Percentiles rank a stretch among this genome's conserved stretches.
Evolutionary conservation across 2,329 filamentous ascomycete species (phyloP).

Genomic region (Xylariaceae sp.): DNA sequence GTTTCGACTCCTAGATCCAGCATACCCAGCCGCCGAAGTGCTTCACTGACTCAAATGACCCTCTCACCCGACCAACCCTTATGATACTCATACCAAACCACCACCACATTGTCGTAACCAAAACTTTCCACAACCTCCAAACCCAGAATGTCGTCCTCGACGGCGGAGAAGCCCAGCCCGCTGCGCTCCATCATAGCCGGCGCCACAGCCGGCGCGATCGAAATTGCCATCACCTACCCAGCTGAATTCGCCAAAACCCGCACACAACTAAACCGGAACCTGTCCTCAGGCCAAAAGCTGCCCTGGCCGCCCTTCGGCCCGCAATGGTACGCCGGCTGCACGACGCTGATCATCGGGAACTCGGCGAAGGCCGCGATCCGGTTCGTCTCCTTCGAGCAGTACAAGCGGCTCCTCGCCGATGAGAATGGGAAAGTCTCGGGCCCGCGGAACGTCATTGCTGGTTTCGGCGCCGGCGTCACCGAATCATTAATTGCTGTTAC

Average conservation of each 20-base stretch:
- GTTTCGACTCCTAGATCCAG: not conserved
- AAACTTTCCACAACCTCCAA: conserved; percentile 4
- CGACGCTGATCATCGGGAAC: conserved; percentile 94
- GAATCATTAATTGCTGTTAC: conserved; percentile 92
- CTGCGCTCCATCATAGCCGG: conserved; percentile 89
- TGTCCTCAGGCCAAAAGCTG: conserved; percentile 79
- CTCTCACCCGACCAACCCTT: no score
- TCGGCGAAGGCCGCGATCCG: conserved; percentile 92
- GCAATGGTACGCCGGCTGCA: conserved; percentile 98
- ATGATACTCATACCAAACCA: no score
- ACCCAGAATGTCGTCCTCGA: conserved; percentile 16
- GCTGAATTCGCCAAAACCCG: conserved; percentile 93
- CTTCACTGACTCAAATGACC: not conserved
- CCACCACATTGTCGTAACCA: not conserved
- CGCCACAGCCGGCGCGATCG: conserved; percentile 87
- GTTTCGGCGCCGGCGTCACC: conserved; percentile 91
- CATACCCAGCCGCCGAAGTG: not conserved
- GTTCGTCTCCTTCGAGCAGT: conserved; percentile 95
- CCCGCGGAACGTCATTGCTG: conserved; percentile 84
- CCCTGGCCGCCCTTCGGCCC: conserved; percentile 90
- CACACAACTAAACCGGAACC: conserved; percentile 82
- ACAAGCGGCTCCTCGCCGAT: conserved; percentile 79
- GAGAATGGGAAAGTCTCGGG: conserved; percentile 84
- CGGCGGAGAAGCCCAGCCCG: conserved; percentile 62
- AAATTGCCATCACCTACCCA: conserved; percentile 84